Evolutionary conservation across 106 monocot genomes (phyloP), one percentile per base, ranked within the genome.

Genomic region (Vanilla planifolia): DNA sequence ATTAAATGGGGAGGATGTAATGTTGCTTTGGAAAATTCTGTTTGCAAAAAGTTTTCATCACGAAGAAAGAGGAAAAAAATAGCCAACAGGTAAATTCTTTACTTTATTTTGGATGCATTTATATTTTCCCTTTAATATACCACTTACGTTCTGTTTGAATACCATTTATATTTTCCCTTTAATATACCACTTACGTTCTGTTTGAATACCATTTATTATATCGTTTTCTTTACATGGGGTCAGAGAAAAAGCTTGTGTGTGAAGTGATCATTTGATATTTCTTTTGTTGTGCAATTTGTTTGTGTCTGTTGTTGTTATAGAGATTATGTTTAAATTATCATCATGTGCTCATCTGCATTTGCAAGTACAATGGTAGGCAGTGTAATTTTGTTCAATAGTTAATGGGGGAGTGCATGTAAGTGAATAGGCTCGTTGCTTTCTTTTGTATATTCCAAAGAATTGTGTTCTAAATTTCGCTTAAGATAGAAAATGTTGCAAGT

Each of bases 31-130:
- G 26, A 37, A 61, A 55, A 66, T 40, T 36, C 73, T 62, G 4
- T 48, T 64, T 48, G 60, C 8, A 46, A 45, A 19, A 74, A 63
- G 60, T 33, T 30, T 61, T 24, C 37, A 27, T 59, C 27, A 67
- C 35, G 42, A 8, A 73, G 66, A 62, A 71, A 72, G 43, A 62
- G 20, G 29, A 66, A 62, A 23, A 33, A 3, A 0, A 17, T 20
- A 30, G 70, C 29, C 30, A 44, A 47, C 35, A 65, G 65, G 77
- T 71, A 66, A 24, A 27, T 29, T 4, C 5, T 26, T 39, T 57
- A n/a, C 55, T 5, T 32, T 34, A 17, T 45, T 16, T 5, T 45
- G 14, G 45, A 16, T 45, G 45, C 16, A 45, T 57, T 19, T 4
- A 17, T 35, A 26, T 23, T 30, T 57, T 17, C 17, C 20, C 19